phyloP scores from a whole-genome alignment of 805 yeast species.

The Suhomyces vadensis region DNA sequence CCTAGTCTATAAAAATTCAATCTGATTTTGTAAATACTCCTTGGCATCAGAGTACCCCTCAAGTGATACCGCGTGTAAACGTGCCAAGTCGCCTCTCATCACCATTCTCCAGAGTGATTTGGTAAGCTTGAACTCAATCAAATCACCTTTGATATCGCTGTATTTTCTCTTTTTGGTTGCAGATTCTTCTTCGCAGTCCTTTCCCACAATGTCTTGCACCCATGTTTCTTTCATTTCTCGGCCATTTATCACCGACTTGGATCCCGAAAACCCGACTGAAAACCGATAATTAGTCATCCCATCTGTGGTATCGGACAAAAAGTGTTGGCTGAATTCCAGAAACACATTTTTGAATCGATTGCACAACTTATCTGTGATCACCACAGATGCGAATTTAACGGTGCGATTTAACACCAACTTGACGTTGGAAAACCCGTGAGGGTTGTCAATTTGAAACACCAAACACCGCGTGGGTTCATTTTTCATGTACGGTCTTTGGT shows the following conservation, averaged over 20 bases:
- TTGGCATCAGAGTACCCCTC: constrained; percentile 31
- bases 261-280: constrained; percentile 27
- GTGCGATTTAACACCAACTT: constrained; percentile 34
- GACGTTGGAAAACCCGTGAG: constrained; percentile 24
- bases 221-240: constrained; percentile 35
- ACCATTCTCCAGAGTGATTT: constrained; percentile 46
- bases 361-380: constrained; percentile 26
- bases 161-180: constrained; percentile 14
- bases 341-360: constrained; percentile 26
- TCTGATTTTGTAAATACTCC: constrained; percentile 15
- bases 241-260: constrained; percentile 36
- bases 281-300: constrained; percentile 19
- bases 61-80: constrained; percentile 31
- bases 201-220: constrained; percentile 30
- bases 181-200: constrained; percentile 1
- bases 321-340: constrained; percentile 19
- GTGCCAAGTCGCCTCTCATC: constrained; percentile 21
- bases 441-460: constrained; percentile 31
- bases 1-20: constrained; percentile 17
- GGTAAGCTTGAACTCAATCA: constrained; percentile 44
- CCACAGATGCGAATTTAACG: constrained; percentile 25
- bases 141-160: constrained; percentile 28
- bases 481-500: constrained; percentile 34
- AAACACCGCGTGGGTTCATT: constrained; percentile 35
- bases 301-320: constrained; percentile 17